A percentile compares a stretch with the other conserved stretches of the same genome.
These are phyloP conservation scores for Durio zibethinus DNA, from an alignment of 345 rosid species.

Conservation along the genomic window DNA sequence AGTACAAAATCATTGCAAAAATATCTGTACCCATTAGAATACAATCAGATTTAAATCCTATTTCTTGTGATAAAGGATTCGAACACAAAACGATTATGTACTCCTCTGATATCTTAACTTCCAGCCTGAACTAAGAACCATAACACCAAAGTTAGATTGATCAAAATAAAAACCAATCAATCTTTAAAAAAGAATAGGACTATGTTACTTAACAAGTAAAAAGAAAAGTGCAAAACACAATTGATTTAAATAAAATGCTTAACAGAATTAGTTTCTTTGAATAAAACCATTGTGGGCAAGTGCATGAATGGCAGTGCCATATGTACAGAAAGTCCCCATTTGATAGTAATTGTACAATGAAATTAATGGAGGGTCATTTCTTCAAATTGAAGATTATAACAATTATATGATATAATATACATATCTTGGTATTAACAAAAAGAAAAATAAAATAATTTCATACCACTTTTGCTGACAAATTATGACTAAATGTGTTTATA, in stretches of 20 bases:
- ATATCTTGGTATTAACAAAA: neutral
- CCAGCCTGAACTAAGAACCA: neutral
- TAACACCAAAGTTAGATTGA: neutral
- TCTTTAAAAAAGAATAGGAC: neutral
- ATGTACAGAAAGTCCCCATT: neutral
- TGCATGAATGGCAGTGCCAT: neutral
- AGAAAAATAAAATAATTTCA: neutral
- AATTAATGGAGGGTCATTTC: neutral
- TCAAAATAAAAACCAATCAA: neutral
- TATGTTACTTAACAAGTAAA: neutral
- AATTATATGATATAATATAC: neutral
- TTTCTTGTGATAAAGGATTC: neutral
- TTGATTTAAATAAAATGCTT: neutral
- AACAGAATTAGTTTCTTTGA: neutral
- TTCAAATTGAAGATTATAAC: neutral
- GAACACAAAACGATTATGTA: neutral
- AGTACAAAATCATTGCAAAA: neutral
- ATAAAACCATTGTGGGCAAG: neutral
- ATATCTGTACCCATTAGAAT: neutral
- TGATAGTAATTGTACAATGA: neutral
- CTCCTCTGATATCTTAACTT: neutral
- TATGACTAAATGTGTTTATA: neutral
- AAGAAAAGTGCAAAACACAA: neutral
- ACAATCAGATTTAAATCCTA: neutral
- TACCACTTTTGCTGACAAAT: neutral